Evolutionary conservation across 2,329 filamentous ascomycete genomes (phyloP).

Genomic region (Microdochium bolleyi): DNA sequence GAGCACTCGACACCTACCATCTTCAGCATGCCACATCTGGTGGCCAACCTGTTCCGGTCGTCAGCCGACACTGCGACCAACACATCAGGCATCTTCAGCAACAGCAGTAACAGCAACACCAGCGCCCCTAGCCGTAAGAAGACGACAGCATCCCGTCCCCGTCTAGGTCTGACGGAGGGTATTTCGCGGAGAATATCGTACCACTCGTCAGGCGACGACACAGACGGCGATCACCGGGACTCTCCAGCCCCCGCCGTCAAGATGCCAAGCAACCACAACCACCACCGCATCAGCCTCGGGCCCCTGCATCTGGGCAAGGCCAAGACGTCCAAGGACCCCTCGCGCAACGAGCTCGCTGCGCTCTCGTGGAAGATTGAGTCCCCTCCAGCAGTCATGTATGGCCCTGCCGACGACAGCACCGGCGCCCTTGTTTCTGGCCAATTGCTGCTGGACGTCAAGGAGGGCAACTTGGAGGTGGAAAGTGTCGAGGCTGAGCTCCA

Average conservation of each 20-base stretch:
- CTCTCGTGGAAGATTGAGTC: slow-evolving; percentile 66
- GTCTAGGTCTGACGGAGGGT: slow-evolving; percentile 15
- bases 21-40: slow-evolving; percentile 46
- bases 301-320: slow-evolving; percentile 9
- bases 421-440: slow-evolving; percentile 83
- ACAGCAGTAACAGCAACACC: slow-evolving; percentile 43
- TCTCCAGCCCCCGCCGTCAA: slow-evolving; percentile 15
- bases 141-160: slow-evolving; percentile 17
- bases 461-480: slow-evolving; percentile 59
- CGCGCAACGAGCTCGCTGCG: slow-evolving; percentile 27
- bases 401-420: slow-evolving; percentile 63
- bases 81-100: slow-evolving; percentile 9
- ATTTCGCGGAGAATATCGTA: slow-evolving; percentile 25
- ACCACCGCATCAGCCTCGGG: slow-evolving; percentile 16
- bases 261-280: slow-evolving; percentile 28
- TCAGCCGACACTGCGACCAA: slow-evolving; percentile 16
- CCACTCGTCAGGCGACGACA: slow-evolving; percentile 24
- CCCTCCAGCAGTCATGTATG: slow-evolving; percentile 79
- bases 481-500: slow-evolving; percentile 66
- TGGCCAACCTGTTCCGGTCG: slow-evolving; percentile 48
- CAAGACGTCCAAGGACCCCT: slow-evolving; percentile 14
- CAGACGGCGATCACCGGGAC: slow-evolving; percentile 15
- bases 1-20: neutral
- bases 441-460: slow-evolving; percentile 64
- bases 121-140: slow-evolving; percentile 27